Percentiles rank a stretch among this genome's conserved stretches.
phyloP scores from a whole-genome alignment of 257 asterid genomes.

The Ehretia macrophylla region DNA sequence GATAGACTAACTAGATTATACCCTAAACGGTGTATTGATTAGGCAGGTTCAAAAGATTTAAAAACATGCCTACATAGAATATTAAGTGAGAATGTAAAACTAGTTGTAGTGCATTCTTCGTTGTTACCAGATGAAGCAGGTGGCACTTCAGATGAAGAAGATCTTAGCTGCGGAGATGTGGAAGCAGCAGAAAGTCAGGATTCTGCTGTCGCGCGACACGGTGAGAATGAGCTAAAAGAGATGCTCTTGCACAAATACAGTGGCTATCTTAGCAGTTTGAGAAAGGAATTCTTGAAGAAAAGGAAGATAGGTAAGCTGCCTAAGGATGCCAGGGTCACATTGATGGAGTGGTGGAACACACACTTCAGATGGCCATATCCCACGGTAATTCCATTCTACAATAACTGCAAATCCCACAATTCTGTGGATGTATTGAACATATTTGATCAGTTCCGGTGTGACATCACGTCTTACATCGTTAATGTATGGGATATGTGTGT shows the following conservation, averaged over 20 bases:
- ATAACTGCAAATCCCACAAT: too few species aligned
- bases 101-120: neutral
- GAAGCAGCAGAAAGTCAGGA: constrained; percentile 33
- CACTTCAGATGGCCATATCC: constrained; percentile 94
- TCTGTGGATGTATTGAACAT: too few species aligned
- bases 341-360: constrained; percentile 81
- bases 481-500: too few species aligned
- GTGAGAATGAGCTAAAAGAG: constrained; percentile 44
- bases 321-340: constrained; percentile 47
- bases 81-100: too few species aligned
- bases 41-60: too few species aligned
- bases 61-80: too few species aligned
- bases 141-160: constrained; percentile 44
- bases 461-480: too few species aligned
- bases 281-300: constrained; percentile 64
- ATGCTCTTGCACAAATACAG: constrained; percentile 76
- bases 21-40: too few species aligned
- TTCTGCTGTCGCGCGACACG: constrained; percentile 19
- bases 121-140: constrained; percentile 44
- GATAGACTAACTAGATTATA: too few species aligned
- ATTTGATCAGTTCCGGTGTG: neutral
- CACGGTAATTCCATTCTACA: constrained; percentile 39
- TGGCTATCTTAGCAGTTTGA: constrained; percentile 59
- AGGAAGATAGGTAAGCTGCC: constrained; percentile 70
- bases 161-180: constrained; percentile 30